A percentile compares a stretch with the other conserved stretches of the same genome.
Conservation (phyloP, 106 monocot genomes). For the Dendrobium catenatum region DNA sequence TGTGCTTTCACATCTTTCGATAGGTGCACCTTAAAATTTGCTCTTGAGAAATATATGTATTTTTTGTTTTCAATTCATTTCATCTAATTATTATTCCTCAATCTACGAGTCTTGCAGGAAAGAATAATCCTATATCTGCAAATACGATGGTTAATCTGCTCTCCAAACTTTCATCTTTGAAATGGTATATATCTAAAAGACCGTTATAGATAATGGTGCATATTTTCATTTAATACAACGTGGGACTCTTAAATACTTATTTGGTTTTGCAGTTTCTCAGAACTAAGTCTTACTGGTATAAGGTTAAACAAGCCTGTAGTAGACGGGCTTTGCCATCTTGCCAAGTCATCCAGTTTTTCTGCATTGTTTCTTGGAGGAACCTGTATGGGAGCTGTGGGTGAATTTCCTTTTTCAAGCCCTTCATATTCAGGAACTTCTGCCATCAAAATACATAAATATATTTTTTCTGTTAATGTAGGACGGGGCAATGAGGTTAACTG, state of each 20-base stretch:
- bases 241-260: neutral
- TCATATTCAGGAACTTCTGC: neutral
- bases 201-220: neutral
- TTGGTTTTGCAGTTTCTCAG: constrained; percentile 69
- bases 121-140: constrained; percentile 81
- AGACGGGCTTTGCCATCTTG: constrained; percentile 61
- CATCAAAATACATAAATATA: neutral
- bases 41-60: neutral
- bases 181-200: constrained; percentile 34
- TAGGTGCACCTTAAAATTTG: constrained; percentile 40
- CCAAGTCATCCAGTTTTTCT: constrained; percentile 51
- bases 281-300: constrained; percentile 65
- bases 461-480: constrained; percentile 33
- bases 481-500: constrained; percentile 45
- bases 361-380: constrained; percentile 59
- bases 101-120: constrained; percentile 36
- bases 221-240: neutral
- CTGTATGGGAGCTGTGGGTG: constrained; percentile 60
- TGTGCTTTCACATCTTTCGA: constrained; percentile 76
- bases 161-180: constrained; percentile 61
- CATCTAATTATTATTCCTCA: constrained; percentile 1
- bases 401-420: neutral
- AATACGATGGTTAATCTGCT: constrained; percentile 66
- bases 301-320: constrained; percentile 65
- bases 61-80: constrained; percentile 2